A percentile compares a stretch with the other conserved stretches of the same genome.
These are phyloP conservation scores for Thelephora ganbajun DNA, from an alignment of 768 basidiomycete genomes.

Conservation along the genomic window DNA sequence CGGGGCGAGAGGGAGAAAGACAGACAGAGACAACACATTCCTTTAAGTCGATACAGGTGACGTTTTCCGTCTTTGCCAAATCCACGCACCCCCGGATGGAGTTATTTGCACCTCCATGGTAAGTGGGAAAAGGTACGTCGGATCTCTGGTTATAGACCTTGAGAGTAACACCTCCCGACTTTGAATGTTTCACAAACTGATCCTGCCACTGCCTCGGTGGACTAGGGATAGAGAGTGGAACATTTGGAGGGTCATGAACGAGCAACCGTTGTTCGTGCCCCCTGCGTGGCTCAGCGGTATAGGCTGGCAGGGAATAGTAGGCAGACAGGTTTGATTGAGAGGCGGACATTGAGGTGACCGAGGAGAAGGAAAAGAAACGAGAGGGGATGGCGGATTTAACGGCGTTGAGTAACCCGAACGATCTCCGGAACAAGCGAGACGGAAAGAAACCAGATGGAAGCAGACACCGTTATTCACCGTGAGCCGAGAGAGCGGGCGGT, in stretches of 20 bases:
- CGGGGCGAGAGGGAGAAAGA: neutral
- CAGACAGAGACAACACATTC: conserved; percentile 18
- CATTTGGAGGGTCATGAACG: conserved; percentile 11
- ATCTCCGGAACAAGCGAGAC: too few species aligned
- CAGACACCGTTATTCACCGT: too few species aligned
- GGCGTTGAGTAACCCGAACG: too few species aligned
- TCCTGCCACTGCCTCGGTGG: conserved; percentile 21
- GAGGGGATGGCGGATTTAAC: too few species aligned
- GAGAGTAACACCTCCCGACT: conserved; percentile 35
- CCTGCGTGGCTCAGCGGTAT: conserved; percentile 36
- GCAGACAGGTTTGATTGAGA: conserved; percentile 3
- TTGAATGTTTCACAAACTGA: conserved; percentile 43
- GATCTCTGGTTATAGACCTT: conserved; percentile 39
- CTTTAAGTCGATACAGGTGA: conserved; percentile 53
- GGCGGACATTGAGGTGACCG: neutral
- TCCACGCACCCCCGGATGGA: conserved; percentile 42
- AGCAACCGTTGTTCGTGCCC: conserved; percentile 40
- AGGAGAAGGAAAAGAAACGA: neutral
- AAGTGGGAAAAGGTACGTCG: conserved; percentile 37
- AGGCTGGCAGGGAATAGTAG: conserved; percentile 18
- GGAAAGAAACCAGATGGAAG: too few species aligned
- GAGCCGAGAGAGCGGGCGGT: too few species aligned
- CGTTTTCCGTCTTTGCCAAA: conserved; percentile 36
- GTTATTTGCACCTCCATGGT: conserved; percentile 29
- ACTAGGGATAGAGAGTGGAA: conserved; percentile 22